A percentile compares a stretch with the other conserved stretches of the same genome.
Evolutionary conservation across 768 basidiomycete species (phyloP).

Genomic region (Trametes elegans): DNA sequence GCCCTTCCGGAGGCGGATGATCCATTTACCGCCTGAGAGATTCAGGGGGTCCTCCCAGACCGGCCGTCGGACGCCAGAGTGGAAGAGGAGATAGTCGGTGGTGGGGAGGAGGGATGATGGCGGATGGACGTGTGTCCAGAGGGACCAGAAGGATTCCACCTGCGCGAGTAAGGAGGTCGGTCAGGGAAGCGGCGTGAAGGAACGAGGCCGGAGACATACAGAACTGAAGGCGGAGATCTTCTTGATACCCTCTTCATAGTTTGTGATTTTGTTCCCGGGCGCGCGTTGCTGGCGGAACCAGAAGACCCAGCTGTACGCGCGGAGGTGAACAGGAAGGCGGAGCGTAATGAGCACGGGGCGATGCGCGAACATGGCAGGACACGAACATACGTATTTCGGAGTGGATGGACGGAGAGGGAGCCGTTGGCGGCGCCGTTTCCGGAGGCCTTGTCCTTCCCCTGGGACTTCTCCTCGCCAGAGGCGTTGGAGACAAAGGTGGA

Average conservation of each 20-base stretch:
- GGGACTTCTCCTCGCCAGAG: slow-evolving; percentile 41
- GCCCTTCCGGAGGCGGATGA: slow-evolving; percentile 88
- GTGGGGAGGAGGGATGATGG: slow-evolving; percentile 84
- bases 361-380: slow-evolving; percentile 26
- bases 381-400: slow-evolving; percentile 89
- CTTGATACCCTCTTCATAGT: slow-evolving; percentile 94
- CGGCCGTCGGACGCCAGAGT: slow-evolving; percentile 78
- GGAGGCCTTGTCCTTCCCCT: slow-evolving; percentile 40
- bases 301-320: slow-evolving; percentile 70
- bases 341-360: slow-evolving; percentile 19
- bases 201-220: slow-evolving; percentile 40
- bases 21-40: slow-evolving; percentile 89
- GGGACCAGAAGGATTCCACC: slow-evolving; percentile 95
- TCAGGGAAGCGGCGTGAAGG: neutral
- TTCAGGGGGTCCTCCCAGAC: slow-evolving; percentile 97
- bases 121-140: slow-evolving; percentile 88
- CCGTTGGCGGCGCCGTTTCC: slow-evolving; percentile 38
- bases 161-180: slow-evolving; percentile 27
- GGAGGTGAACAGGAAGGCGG: neutral
- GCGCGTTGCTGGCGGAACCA: slow-evolving; percentile 91
- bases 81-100: slow-evolving; percentile 93
- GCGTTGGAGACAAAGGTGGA: slow-evolving; percentile 54
- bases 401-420: slow-evolving; percentile 57
- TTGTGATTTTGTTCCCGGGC: slow-evolving; percentile 85
- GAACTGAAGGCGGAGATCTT: slow-evolving; percentile 88